phyloP scores from a whole-genome alignment of 352 stramenopile genomes.

The Phytophthora podocarpi region DNA sequence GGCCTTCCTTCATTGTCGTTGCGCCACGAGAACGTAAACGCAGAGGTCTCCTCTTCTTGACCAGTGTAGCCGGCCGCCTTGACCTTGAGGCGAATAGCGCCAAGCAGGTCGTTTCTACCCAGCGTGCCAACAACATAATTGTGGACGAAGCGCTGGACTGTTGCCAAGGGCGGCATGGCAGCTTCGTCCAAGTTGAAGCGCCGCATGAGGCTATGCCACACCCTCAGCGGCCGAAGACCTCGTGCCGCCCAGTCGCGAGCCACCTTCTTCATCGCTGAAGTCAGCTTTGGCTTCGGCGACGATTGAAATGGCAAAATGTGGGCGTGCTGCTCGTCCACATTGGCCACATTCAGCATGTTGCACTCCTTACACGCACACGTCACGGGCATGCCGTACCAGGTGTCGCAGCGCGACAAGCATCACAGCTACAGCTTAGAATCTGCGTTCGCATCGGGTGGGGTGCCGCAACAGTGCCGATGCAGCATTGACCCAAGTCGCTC shows the following conservation, averaged over 20 bases:
- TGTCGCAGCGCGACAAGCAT: no score
- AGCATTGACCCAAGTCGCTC: not conserved
- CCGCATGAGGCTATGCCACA: not conserved
- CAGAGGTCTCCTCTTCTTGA: not conserved
- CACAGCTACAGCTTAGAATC: no score
- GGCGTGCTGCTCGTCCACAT: conserved; percentile 8
- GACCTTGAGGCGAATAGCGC: not conserved
- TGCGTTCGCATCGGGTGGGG: no score
- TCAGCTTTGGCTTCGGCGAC: not conserved
- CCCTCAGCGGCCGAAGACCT: not conserved
- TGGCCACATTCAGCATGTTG: not conserved
- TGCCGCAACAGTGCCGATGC: not conserved
- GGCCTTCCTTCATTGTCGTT: not conserved
- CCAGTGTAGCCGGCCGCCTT: not conserved
- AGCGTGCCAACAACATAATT: not conserved
- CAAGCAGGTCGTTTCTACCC: conserved; percentile 1
- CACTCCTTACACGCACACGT: not conserved
- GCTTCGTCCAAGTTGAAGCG: not conserved
- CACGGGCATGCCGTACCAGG: not conserved
- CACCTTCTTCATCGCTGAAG: not conserved
- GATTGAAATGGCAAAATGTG: not conserved
- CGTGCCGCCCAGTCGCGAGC: conserved; percentile 1
- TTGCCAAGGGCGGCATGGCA: not conserved
- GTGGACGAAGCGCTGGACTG: conserved; percentile 14
- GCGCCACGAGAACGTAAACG: conserved; percentile 4